Evolutionary conservation across 768 basidiomycete species (phyloP).

Genomic region (Suillus subluteus): DNA sequence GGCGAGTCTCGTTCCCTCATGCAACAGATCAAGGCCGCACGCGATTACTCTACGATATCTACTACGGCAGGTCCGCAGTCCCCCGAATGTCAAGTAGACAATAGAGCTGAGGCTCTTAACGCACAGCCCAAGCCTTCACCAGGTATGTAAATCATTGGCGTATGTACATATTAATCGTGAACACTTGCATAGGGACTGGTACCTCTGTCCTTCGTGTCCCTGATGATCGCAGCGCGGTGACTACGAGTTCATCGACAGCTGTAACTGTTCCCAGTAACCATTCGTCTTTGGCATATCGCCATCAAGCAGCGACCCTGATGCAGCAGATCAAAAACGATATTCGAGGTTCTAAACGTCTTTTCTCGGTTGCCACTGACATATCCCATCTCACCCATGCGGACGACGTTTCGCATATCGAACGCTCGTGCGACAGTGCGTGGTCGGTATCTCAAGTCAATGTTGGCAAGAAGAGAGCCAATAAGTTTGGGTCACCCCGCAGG

Average conservation of each 20-base stretch:
- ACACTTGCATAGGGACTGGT: background rate
- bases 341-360: constrained; percentile 67
- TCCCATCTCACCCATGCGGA: constrained; percentile 41
- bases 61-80: constrained; percentile 53
- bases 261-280: constrained; percentile 43
- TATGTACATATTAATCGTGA: background rate
- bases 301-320: constrained; percentile 81
- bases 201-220: constrained; percentile 1
- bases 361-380: constrained; percentile 66
- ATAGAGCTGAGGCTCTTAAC: background rate
- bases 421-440: constrained; percentile 29
- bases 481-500: constrained; percentile 33
- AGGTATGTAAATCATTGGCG: constrained; percentile 5
- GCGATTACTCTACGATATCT: constrained; percentile 78
- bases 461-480: constrained; percentile 25
- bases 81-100: constrained; percentile 20
- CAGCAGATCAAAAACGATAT: constrained; percentile 83
- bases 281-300: constrained; percentile 70
- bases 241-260: constrained; percentile 26
- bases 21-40: constrained; percentile 78
- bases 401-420: constrained; percentile 21
- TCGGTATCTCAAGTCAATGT: constrained; percentile 37
- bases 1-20: constrained; percentile 78
- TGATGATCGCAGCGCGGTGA: constrained; percentile 26
- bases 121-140: background rate